Base-by-base conservation (phyloP, 495 filamentous ascomycete species). In the Parathielavia appendiculata region DNA sequence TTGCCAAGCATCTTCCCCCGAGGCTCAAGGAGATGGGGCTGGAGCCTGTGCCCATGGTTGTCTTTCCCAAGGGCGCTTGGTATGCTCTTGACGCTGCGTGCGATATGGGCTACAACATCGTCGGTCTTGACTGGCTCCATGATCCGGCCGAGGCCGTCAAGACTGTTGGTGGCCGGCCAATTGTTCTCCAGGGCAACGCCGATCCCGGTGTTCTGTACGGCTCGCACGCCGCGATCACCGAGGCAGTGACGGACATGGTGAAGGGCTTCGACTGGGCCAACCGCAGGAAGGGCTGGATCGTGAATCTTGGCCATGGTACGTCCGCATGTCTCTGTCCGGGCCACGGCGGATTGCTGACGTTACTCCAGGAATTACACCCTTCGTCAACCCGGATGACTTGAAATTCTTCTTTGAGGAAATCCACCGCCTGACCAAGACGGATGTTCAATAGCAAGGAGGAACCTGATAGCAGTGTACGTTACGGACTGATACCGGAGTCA, bases 31-130 rank as follows among this genome's bases (percentile, higher is more conserved):
- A 90, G 71, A 76, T 95, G 65, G 84, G 83, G 0, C 67, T 91
- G 46, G 87, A 91, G 55, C 77, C 75, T 5, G 95, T 97, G 2
- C 93, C 93, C 1, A 97, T 98, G 93, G 93, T 90, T n/a, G 90
- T 97, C 16, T 98, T 98, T 71, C 91, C 93, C n/a, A 98, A 98
- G 75, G 93, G 93, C 5, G 92, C 93, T n/a, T 96, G 93, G 89
- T 95, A 92, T 72, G 91, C 90, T 5, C 76, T 98, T 34, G 90
- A 96, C 61, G 84, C 88, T 13, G 80, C 92, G 14, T 96, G 92
- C 72, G 76, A 89, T 63, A 83, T 90, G 20, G 91, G 90, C 13
- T 98, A 97, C 74, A 84, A 97, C 61, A 89, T 96, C 34, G 86
- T 98, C 51, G 88, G 95, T 23, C 77, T 98, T 56, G 93, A 98